A percentile compares a stretch with the other conserved stretches of the same genome.
Conservation (phyloP, 1,284 basidiomycete species). For the Melampsora larici-populina region DNA sequence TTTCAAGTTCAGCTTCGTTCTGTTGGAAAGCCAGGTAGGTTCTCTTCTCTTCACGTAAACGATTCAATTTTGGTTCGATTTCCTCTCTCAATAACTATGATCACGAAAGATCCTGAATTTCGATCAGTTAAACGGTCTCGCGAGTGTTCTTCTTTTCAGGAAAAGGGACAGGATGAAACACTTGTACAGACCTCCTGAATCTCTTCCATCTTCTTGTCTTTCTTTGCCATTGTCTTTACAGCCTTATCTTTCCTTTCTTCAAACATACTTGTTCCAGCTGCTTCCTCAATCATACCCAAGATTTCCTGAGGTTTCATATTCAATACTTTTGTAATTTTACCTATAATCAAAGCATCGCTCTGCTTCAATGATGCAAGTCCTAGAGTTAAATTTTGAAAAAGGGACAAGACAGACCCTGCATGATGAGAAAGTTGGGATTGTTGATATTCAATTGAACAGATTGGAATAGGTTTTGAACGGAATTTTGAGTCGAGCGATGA, state of each 20-base stretch:
- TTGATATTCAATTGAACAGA: slow-evolving; percentile 99
- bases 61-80: slow-evolving; percentile 91
- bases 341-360: slow-evolving; percentile 26
- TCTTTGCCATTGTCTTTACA: slow-evolving; percentile 92
- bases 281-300: slow-evolving; percentile 97
- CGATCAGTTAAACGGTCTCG: not conserved
- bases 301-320: slow-evolving; percentile 99
- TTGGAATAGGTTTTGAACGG: slow-evolving; percentile 89
- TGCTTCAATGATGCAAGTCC: too few species aligned
- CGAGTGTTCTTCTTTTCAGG: too few species aligned
- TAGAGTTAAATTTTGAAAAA: slow-evolving; percentile 65
- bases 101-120: not conserved
- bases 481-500: slow-evolving; percentile 84
- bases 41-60: slow-evolving; percentile 82
- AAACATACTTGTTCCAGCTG: slow-evolving; percentile 97
- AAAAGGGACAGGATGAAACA: not conserved
- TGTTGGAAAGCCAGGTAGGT: slow-evolving; percentile 90
- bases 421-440: slow-evolving; percentile 99
- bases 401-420: slow-evolving; percentile 72
- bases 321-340: slow-evolving; percentile 67
- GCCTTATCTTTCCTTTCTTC: slow-evolving; percentile 98
- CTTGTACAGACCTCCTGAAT: slow-evolving; percentile 61
- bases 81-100: slow-evolving; percentile 72
- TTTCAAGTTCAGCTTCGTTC: slow-evolving; percentile 79
- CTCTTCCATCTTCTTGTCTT: slow-evolving; percentile 93